These are phyloP conservation scores for Saccharomycopsis amapae DNA, from an alignment of 805 yeast species.

Conservation along the genomic window DNA sequence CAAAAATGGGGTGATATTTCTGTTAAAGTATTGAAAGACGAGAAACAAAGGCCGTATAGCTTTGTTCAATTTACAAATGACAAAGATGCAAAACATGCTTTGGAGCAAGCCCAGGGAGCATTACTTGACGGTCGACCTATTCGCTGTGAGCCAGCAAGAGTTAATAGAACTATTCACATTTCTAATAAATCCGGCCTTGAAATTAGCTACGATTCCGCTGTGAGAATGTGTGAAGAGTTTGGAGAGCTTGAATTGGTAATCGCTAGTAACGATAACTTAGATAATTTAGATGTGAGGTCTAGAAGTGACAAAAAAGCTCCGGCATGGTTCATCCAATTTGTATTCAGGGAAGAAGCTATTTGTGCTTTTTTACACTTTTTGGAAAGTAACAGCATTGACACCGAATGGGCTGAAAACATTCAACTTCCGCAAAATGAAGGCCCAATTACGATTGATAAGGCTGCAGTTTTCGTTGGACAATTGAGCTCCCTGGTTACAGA, in stretches of 20 bases:
- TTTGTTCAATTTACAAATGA: conserved; percentile 80
- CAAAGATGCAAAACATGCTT: conserved; percentile 60
- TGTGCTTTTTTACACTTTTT: conserved; percentile 70
- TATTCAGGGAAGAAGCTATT: conserved; percentile 81
- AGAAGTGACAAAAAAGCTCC: conserved; percentile 24
- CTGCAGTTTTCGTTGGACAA: conserved; percentile 76
- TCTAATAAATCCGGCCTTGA: conserved; percentile 30
- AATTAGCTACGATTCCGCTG: conserved; percentile 31
- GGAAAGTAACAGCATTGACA: conserved; percentile 45
- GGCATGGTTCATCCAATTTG: conserved; percentile 73
- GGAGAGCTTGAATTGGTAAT: conserved; percentile 74
- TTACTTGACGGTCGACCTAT: conserved; percentile 65
- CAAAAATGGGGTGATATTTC: conserved; percentile 62
- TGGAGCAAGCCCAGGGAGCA: conserved; percentile 61
- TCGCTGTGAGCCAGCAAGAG: conserved; percentile 87
- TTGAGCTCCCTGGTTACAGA: conserved; percentile 48
- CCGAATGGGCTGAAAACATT: conserved; percentile 84
- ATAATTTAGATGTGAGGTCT: conserved; percentile 19
- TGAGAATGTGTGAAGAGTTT: conserved; percentile 37
- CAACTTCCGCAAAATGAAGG: conserved; percentile 37
- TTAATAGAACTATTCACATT: conserved; percentile 75
- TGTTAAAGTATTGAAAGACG: conserved; percentile 80
- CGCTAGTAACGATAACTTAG: conserved; percentile 31
- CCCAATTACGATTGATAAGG: conserved; percentile 50
- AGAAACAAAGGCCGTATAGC: conserved; percentile 80